Evolutionary conservation across 1,284 basidiomycete genomes (phyloP).

Genomic region (Microbotryomycetes sp.): DNA sequence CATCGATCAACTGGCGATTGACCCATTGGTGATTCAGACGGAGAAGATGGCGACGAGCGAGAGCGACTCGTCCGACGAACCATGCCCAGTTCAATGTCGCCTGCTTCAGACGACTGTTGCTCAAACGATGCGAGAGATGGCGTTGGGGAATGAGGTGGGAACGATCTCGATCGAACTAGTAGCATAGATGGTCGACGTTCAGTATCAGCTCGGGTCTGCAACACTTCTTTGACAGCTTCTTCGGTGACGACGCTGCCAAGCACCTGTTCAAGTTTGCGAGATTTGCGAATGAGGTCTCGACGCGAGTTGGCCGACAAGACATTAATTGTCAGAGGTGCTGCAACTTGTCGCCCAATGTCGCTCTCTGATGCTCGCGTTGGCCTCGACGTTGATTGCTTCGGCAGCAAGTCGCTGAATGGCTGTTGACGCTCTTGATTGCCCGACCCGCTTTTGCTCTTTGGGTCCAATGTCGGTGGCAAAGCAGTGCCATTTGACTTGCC

Average conservation of each 20-base stretch:
- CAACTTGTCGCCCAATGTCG: background rate
- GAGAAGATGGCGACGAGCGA: background rate
- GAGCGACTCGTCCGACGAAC: background rate
- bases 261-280: slow-evolving; percentile 25
- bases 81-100: background rate
- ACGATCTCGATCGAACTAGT: background rate
- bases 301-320: slow-evolving; percentile 3
- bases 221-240: background rate
- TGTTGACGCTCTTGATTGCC: background rate
- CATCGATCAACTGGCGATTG: background rate
- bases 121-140: background rate
- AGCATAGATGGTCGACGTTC: background rate
- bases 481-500: too few relatives aligned
- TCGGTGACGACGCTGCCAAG: slow-evolving; percentile 17
- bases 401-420: background rate
- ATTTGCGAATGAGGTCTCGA: slow-evolving; percentile 13
- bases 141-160: background rate
- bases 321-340: slow-evolving; percentile 8
- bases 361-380: background rate
- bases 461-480: background rate
- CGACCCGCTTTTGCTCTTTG: background rate
- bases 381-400: too few relatives aligned
- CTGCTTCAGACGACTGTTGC: background rate
- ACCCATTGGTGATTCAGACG: background rate
- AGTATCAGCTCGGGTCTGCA: background rate